Base-by-base conservation (phyloP, 352 stramenopile species). In the Globisporangium nodosum region DNA sequence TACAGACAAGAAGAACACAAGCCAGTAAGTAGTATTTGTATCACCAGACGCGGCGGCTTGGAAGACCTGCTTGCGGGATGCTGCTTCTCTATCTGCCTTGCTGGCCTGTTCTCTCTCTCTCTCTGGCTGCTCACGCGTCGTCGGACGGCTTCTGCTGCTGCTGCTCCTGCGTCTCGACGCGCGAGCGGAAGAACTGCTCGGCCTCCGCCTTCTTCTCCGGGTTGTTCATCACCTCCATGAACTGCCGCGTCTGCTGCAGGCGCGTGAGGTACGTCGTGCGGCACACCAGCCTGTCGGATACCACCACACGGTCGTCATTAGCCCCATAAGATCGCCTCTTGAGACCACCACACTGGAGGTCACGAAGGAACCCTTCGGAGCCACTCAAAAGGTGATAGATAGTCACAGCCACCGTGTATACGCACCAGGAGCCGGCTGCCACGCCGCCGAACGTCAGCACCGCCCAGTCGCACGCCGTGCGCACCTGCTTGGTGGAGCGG, bases 191-290 rank as follows among this genome's bases (percentile, higher is more conserved):
- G 61, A 92, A 92, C 63, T 92, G 71, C 61, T 89, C 72, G n/a
- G 81, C 81, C 49, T 92, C 81, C 3, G 76, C 65, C 47, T 83
- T 86, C 33, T 72, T 78, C 18, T 82, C 74, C 6, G 81, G 81
- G 69, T 92, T 76, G 70, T 92, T 92, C 81, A 92, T 92, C 9
- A 82, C 68, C 50, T 90, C 81, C 81, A 92, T 92, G 65, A 92
- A 92, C 50, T 89, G 61, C 4, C 82, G 78, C 39, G 77, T 92
- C 69, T 90, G 81, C 24, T 56, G 69, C 35, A 74, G 64, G 48
- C 75, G 73, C 16, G 68, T 61, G 37, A 78, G 56, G 60, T 91
- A 83, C 54, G 77, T 62, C 24, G 74, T 64, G 30, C 72, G 68
- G 42, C 85, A 94, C 33, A 92, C 68, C 27, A 89, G 24, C 73